These are phyloP conservation scores for Globisporangium irregulare DNA, from an alignment of 352 stramenopile genomes.

Conservation along the genomic window DNA sequence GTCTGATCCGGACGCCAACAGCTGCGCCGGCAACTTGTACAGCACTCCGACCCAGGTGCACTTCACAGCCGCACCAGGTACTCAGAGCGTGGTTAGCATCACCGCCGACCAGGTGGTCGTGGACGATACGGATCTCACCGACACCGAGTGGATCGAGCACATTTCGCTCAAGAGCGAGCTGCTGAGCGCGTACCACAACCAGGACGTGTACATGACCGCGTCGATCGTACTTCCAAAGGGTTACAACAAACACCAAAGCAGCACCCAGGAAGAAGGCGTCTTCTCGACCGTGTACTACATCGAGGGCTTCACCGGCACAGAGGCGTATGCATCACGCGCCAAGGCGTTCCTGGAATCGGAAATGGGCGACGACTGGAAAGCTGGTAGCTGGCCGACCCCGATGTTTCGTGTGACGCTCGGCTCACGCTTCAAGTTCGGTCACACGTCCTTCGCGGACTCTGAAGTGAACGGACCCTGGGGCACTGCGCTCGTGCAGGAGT, in stretches of 20 bases:
- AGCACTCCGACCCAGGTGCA: conserved; percentile 47
- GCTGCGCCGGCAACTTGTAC: conserved; percentile 55
- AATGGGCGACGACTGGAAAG: conserved; percentile 58
- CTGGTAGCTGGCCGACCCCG: conserved; percentile 44
- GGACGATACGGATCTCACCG: conserved; percentile 44
- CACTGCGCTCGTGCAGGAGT: conserved; percentile 60
- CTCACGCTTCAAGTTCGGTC: conserved; percentile 70
- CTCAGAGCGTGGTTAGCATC: conserved; percentile 38
- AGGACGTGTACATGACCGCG: conserved; percentile 68
- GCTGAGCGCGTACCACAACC: conserved; percentile 60
- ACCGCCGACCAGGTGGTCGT: conserved; percentile 50
- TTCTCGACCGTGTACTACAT: conserved; percentile 78
- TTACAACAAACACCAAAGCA: conserved; percentile 27
- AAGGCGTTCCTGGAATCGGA: conserved; percentile 59
- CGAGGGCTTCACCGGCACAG: conserved; percentile 70
- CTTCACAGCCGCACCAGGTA: conserved; percentile 23
- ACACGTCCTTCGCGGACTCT: conserved; percentile 73
- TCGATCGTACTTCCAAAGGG: conserved; percentile 60
- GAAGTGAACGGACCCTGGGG: conserved; percentile 67
- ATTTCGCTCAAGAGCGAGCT: conserved; percentile 68
- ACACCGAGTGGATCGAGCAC: conserved; percentile 59
- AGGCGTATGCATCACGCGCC: conserved; percentile 59
- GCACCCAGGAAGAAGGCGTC: conserved; percentile 1
- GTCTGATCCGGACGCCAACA: conserved; percentile 66
- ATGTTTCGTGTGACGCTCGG: conserved; percentile 76